These are phyloP conservation scores for Microbotryum intermedium DNA, from an alignment of 1,284 basidiomycete species.

Conservation along the genomic window DNA sequence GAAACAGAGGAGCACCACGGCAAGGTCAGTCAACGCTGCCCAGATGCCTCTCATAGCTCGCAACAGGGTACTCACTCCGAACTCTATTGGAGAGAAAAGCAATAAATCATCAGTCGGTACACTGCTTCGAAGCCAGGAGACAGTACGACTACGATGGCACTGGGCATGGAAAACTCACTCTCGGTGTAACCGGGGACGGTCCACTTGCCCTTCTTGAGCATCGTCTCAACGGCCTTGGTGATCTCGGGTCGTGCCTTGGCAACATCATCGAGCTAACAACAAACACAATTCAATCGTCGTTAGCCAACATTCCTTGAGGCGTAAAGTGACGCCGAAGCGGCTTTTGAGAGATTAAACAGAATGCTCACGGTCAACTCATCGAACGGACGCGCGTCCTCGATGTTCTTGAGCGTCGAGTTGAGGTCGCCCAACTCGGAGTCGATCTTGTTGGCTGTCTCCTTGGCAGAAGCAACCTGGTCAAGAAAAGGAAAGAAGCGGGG, in stretches of 20 bases:
- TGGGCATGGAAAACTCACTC: constrained; percentile 37
- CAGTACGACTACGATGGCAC: neutral
- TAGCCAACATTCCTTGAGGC: neutral
- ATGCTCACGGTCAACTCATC: constrained; percentile 80
- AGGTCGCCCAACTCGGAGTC: constrained; percentile 86
- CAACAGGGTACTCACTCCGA: constrained; percentile 10
- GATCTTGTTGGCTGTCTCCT: constrained; percentile 85
- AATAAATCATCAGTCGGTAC: neutral
- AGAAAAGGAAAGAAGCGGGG: no score
- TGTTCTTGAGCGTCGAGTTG: constrained; percentile 90
- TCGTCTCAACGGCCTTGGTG: constrained; percentile 83
- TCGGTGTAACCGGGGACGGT: constrained; percentile 70
- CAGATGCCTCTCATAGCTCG: no score
- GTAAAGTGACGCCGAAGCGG: neutral
- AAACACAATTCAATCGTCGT: neutral
- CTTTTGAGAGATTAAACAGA: neutral
- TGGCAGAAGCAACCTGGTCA: constrained; percentile 80
- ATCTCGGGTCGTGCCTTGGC: constrained; percentile 88
- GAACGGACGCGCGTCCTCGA: constrained; percentile 93
- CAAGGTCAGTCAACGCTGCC: no score
- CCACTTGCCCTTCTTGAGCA: constrained; percentile 99
- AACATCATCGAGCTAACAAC: constrained; percentile 70
- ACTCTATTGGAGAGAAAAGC: constrained; percentile 3
- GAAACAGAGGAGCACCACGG: neutral
- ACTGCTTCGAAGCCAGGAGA: neutral